phyloP scores from a whole-genome alignment of 495 filamentous ascomycete genomes.

The Pyrenula massariospora region DNA sequence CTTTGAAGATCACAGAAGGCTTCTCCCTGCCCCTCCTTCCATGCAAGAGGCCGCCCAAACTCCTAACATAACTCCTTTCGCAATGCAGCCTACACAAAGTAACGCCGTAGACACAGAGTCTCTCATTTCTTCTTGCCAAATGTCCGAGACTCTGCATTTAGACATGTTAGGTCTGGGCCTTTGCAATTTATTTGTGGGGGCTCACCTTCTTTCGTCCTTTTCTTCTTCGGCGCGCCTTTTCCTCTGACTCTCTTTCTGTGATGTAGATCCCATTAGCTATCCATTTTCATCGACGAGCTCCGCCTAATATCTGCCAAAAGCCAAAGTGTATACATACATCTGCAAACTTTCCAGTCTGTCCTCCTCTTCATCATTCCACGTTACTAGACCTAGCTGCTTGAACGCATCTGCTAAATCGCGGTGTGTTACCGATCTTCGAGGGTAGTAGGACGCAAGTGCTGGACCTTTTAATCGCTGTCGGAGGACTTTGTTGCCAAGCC shows the following conservation, averaged over 20 bases:
- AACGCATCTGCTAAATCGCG: conserved; percentile 47
- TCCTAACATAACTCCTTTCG: no score
- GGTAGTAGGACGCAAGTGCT: conserved; percentile 74
- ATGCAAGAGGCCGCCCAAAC: no score
- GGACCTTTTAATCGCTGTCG: conserved; percentile 75
- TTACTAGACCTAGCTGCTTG: conserved; percentile 43
- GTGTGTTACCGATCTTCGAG: conserved; percentile 55
- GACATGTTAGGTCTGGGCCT: no score
- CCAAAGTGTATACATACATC: conserved; percentile 32
- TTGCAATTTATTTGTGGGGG: no score
- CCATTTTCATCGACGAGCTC: no score
- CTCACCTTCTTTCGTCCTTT: conserved; percentile 56
- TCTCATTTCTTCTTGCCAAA: background rate
- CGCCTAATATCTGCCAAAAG: background rate
- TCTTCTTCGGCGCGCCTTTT: conserved; percentile 89
- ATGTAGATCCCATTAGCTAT: conserved; percentile 1
- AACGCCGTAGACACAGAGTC: no score
- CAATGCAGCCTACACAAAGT: no score
- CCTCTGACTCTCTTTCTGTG: conserved; percentile 61
- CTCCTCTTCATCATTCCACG: conserved; percentile 63
- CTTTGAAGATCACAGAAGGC: no score
- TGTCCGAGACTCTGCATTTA: background rate
- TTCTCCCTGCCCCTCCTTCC: no score
- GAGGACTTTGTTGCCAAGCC: conserved; percentile 79
- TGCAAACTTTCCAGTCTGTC: conserved; percentile 67